These are phyloP conservation scores for Ceratobasidium sp. DNA, from an alignment of 1,284 basidiomycete species.

Conservation along the genomic window DNA sequence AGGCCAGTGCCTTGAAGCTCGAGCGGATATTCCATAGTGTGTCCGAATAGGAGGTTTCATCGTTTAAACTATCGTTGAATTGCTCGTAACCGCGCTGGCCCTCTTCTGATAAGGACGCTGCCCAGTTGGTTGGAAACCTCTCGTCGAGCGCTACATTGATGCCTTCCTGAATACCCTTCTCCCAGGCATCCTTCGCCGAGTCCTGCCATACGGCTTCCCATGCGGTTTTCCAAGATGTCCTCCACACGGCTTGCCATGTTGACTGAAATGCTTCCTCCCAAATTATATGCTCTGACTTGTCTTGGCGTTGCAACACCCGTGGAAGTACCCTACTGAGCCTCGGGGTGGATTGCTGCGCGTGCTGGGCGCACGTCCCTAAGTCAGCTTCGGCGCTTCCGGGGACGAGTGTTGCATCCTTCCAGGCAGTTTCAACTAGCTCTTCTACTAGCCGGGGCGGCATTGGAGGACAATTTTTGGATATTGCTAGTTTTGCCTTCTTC, in stretches of 20 bases:
- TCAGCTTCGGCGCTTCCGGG: neutral
- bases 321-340: too few relatives aligned
- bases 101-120: too few relatives aligned
- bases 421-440: neutral
- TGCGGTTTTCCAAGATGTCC: neutral
- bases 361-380: too few relatives aligned
- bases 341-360: too few relatives aligned
- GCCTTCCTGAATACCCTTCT: neutral
- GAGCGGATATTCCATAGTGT: neutral
- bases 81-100: neutral
- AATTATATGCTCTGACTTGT: neutral
- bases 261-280: neutral
- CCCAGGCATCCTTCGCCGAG: neutral
- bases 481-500: neutral
- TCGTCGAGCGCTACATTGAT: neutral
- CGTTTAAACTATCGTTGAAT: too few relatives aligned
- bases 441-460: neutral
- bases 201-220: slow-evolving; percentile 1
- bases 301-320: neutral
- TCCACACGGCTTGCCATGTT: neutral
- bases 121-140: too few relatives aligned
- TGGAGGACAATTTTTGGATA: neutral
- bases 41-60: neutral
- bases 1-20: neutral
- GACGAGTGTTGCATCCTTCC: neutral